These are phyloP conservation scores for Chaetothyriales sp. DNA, from an alignment of 2,329 filamentous ascomycete species.

Conservation along the genomic window DNA sequence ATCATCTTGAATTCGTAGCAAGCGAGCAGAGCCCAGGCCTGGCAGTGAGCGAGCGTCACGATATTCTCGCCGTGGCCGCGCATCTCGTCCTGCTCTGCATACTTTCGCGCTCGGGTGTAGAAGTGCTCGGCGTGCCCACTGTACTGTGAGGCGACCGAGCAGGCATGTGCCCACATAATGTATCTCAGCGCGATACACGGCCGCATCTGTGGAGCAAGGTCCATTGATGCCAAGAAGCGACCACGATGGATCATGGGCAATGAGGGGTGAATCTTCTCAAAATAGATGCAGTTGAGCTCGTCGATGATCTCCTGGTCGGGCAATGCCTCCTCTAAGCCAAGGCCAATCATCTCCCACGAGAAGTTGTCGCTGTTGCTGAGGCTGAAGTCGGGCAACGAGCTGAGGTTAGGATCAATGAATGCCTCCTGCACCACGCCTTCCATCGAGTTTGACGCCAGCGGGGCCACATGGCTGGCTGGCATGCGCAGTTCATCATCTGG, in stretches of 20 bases:
- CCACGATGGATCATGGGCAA: conserved; percentile 80
- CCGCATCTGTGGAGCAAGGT: conserved; percentile 70
- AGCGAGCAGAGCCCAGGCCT: conserved; percentile 66
- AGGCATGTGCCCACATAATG: conserved; percentile 92
- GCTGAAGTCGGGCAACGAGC: conserved; percentile 13
- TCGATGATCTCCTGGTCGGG: conserved; percentile 70
- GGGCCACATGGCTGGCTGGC: background rate
- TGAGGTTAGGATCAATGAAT: conserved; percentile 11
- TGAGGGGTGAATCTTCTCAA: conserved; percentile 77
- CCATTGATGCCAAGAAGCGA: conserved; percentile 77
- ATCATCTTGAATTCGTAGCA: conserved; percentile 94
- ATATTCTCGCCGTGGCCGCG: conserved; percentile 83
- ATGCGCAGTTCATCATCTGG: background rate
- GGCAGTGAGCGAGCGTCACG: conserved; percentile 72
- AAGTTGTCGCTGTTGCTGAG: conserved; percentile 32
- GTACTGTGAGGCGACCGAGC: conserved; percentile 71
- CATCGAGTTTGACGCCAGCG: conserved; percentile 6
- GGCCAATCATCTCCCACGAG: conserved; percentile 72
- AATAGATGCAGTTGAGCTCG: conserved; percentile 76
- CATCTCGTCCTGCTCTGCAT: conserved; percentile 78
- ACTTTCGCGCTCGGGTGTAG: conserved; percentile 79
- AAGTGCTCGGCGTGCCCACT: conserved; percentile 69
- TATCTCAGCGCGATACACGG: conserved; percentile 83
- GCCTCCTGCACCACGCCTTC: conserved; percentile 5
- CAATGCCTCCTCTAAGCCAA: conserved; percentile 70